phyloP scores from a whole-genome alignment of 1,284 basidiomycete genomes.

The Tilletia caries region DNA sequence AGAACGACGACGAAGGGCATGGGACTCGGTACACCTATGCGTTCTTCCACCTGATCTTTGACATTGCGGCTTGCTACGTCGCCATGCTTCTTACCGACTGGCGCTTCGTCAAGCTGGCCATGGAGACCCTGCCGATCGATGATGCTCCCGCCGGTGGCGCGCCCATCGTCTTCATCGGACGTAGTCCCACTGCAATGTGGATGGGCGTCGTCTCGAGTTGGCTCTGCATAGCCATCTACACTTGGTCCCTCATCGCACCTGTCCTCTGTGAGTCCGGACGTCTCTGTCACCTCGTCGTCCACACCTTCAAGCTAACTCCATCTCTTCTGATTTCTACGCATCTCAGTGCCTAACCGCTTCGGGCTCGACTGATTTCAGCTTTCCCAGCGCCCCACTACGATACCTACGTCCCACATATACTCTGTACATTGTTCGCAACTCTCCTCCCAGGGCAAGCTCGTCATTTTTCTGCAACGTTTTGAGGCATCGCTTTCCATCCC shows the following conservation, averaged over 20 bases:
- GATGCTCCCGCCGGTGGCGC: slow-evolving; percentile 56
- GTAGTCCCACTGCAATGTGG: slow-evolving; percentile 97
- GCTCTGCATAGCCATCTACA: slow-evolving; percentile 59
- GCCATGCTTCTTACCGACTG: slow-evolving; percentile 97
- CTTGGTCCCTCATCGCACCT: slow-evolving; percentile 65
- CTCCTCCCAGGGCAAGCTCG: too few relatives aligned
- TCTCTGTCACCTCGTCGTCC: too few relatives aligned
- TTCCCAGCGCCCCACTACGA: too few relatives aligned
- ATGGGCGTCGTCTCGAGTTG: slow-evolving; percentile 94
- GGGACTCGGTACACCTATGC: slow-evolving; percentile 99
- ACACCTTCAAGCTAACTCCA: too few relatives aligned
- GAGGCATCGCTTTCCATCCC: too few relatives aligned
- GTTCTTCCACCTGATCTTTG: slow-evolving; percentile 98
- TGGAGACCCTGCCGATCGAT: slow-evolving; percentile 52
- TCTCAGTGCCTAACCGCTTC: too few relatives aligned
- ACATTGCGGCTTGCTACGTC: slow-evolving; percentile 94
- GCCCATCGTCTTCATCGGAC: slow-evolving; percentile 80
- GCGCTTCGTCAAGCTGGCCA: slow-evolving; percentile 54
- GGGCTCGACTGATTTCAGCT: too few relatives aligned
- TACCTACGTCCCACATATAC: too few relatives aligned
- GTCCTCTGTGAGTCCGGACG: slow-evolving; percentile 80
- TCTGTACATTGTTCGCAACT: too few relatives aligned
- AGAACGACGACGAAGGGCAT: slow-evolving; percentile 83
- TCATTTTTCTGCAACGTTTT: too few relatives aligned
- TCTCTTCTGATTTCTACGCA: too few relatives aligned